phyloP scores from a whole-genome alignment of 192 early-diverging fungal genomes.

The Podila epigama region DNA sequence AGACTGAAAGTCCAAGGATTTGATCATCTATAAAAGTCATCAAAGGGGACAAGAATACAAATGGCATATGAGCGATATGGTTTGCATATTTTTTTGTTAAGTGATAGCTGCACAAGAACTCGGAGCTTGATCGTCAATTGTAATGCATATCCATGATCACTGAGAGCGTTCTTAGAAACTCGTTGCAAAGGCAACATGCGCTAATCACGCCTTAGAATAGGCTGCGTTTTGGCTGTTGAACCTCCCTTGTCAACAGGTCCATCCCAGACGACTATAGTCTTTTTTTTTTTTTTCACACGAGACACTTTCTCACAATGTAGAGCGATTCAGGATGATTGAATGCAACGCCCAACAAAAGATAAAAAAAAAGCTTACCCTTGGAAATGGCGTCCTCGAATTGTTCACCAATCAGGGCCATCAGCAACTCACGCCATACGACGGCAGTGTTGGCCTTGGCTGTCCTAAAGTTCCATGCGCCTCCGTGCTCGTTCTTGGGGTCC shows the following conservation, averaged over 20 bases:
- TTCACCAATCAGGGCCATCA: conserved; percentile 59
- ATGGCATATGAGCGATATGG: no score
- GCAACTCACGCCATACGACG: conserved; percentile 56
- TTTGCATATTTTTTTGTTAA: no score
- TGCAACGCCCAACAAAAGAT: not conserved
- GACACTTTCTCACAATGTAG: no score
- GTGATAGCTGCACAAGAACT: no score
- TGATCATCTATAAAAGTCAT: conserved; percentile 48
- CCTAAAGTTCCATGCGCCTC: conserved; percentile 59
- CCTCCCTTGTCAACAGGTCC: not conserved
- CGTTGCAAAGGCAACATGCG: no score
- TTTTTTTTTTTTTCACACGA: conserved; percentile 5
- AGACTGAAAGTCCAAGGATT: conserved; percentile 56
- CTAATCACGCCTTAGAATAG: not conserved
- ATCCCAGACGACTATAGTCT: not conserved
- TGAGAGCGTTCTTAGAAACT: no score
- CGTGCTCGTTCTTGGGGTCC: conserved; percentile 59
- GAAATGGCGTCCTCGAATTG: conserved; percentile 56
- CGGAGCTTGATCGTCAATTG: no score
- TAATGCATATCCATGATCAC: no score
- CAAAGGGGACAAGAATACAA: not conserved
- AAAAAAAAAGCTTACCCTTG: conserved; percentile 27
- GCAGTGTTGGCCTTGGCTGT: conserved; percentile 53
- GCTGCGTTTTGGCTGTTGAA: no score
- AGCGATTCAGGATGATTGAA: not conserved